Conservation (phyloP, 805 yeast genomes). For the Cyberlindnera petersonii region DNA sequence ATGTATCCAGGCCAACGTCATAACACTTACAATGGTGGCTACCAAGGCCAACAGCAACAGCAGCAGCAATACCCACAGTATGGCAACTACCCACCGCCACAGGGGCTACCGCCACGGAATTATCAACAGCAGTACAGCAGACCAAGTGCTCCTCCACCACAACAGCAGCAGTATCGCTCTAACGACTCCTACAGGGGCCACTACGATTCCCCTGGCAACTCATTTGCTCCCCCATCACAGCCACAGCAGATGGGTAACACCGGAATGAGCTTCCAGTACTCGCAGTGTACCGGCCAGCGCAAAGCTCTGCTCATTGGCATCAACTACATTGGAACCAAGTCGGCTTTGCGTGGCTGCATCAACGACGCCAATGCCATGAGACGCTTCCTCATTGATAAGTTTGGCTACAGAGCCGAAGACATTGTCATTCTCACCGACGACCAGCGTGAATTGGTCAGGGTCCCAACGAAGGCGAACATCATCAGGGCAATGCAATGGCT, state of each 20-base stretch:
- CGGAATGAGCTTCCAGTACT: slow-evolving; percentile 37
- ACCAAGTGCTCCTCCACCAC: slow-evolving; percentile 9
- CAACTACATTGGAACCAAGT: slow-evolving; percentile 57
- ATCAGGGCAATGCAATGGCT: slow-evolving; percentile 72
- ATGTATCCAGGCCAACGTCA: slow-evolving; percentile 21
- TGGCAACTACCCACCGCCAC: slow-evolving; percentile 4
- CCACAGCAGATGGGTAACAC: slow-evolving; percentile 21
- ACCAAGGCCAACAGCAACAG: slow-evolving; percentile 1
- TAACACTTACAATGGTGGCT: slow-evolving; percentile 6
- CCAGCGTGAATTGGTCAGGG: slow-evolving; percentile 28
- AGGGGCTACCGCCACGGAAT: neutral
- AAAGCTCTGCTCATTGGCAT: slow-evolving; percentile 69
- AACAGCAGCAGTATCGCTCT: slow-evolving; percentile 6
- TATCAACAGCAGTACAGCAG: slow-evolving; percentile 1
- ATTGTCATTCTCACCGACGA: slow-evolving; percentile 51
- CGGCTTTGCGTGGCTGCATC: slow-evolving; percentile 62
- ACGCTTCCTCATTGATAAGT: slow-evolving; percentile 29
- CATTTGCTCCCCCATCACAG: slow-evolving; percentile 18
- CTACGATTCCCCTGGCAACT: slow-evolving; percentile 17
- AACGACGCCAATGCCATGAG: slow-evolving; percentile 57
- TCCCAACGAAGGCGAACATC: slow-evolving; percentile 66
- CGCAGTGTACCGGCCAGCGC: slow-evolving; percentile 56
- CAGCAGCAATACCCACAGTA: slow-evolving; percentile 3
- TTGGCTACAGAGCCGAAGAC: slow-evolving; percentile 28
- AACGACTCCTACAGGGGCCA: slow-evolving; percentile 1